Conservation (phyloP, 768 basidiomycete species). For the Phanerodontia chrysosporium region DNA sequence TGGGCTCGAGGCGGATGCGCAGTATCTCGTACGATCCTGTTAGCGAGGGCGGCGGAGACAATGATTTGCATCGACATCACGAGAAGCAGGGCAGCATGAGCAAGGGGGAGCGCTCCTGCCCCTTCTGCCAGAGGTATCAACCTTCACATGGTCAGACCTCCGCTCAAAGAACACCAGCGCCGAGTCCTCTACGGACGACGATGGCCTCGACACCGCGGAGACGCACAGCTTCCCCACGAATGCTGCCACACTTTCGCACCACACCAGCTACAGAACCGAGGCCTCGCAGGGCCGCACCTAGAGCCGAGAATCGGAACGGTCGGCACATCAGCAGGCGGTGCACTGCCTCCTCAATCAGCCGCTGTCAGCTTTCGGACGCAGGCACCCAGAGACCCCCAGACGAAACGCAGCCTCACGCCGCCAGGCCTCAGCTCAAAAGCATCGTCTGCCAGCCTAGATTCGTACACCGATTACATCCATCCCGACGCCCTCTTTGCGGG, state of each 20-base stretch:
- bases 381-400: slow-evolving; percentile 4
- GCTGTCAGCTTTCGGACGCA: slow-evolving; percentile 1
- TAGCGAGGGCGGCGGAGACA: not conserved
- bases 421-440: slow-evolving; percentile 18
- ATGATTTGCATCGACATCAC: slow-evolving; percentile 7
- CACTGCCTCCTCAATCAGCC: slow-evolving; percentile 5
- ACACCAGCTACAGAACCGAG: not conserved
- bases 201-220: slow-evolving; percentile 11
- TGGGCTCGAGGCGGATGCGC: not conserved
- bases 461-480: slow-evolving; percentile 1
- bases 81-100: not conserved
- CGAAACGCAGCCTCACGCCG: slow-evolving; percentile 19
- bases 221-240: slow-evolving; percentile 14
- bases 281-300: not conserved
- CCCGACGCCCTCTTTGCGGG: not conserved
- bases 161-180: slow-evolving; percentile 17
- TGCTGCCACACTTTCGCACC: slow-evolving; percentile 21
- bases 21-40: not conserved
- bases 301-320: slow-evolving; percentile 1
- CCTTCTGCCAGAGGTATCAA: slow-evolving; percentile 22
- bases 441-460: not conserved
- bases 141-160: slow-evolving; percentile 24
- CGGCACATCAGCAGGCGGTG: slow-evolving; percentile 3
- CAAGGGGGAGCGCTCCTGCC: slow-evolving; percentile 13
- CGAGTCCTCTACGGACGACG: slow-evolving; percentile 10